Base-by-base conservation (phyloP, 108 stramenopile genomes). In the Nitzschia sp. region DNA sequence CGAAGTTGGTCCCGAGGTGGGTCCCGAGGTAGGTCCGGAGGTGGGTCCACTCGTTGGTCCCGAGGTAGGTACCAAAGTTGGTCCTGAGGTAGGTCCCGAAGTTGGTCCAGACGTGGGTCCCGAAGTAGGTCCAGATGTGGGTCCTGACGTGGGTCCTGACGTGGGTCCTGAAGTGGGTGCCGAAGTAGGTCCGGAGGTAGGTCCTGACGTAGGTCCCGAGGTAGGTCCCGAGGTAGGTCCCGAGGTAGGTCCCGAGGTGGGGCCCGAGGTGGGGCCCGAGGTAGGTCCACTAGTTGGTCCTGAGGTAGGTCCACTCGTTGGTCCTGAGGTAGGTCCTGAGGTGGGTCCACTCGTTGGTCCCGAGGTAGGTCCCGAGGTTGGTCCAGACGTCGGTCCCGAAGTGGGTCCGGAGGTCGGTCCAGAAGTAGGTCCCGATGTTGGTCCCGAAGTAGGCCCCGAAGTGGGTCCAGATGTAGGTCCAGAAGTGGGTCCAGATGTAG, bases 311-410 rank as follows among this genome's bases (percentile, higher is more conserved):
- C 48, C 60, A 41, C 33, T 22, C 17, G 59, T 71, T 13, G 69
- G 69, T n/a, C 59, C 69, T 28, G 60, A 0, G 9, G 69, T 62
- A 26, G 69, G 69, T 0, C 59, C 26, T 13, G 21, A 21, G 25
- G 47, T 50, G 3, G 63, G 28, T 32, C 47, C 29, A 11, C 21
- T 31, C 4, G 57, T 46, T 8, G 68, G 58, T 8, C 45, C 45
- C 27, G 25, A 21, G 56, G 70, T 71, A 2, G 52, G 65, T 1
- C 65, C 65, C 2, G 35, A 2, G 35, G 58, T 53, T 23, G 65
- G 65, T 33, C 65, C 65, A 52, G 65, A 19, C 1, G 65, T 53
- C 16, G 65, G 65, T 34, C 34, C 33, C 3, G 26, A 8, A 5
- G 66, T 32, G 0, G 52, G 52, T 35, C 19, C 13, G 5, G 13